phyloP scores from a whole-genome alignment of 192 early-diverging fungal genomes.

The Backusella westeae region DNA sequence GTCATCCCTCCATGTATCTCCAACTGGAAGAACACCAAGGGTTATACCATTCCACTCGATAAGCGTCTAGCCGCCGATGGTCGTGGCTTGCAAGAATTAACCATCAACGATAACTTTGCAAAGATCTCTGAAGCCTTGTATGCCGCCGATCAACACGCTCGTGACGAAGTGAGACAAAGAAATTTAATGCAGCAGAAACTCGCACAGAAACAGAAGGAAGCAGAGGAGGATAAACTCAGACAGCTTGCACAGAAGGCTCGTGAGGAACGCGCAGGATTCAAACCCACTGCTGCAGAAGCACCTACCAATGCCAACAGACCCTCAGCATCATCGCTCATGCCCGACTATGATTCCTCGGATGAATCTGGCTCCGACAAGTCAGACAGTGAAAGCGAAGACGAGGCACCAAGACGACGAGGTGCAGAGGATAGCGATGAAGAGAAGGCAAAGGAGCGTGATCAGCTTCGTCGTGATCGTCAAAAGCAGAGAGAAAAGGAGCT shows the following conservation, averaged over 20 bases:
- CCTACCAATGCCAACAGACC: slow-evolving; percentile 22
- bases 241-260: slow-evolving; percentile 90
- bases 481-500: slow-evolving; percentile 85
- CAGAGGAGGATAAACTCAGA: slow-evolving; percentile 88
- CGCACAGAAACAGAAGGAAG: slow-evolving; percentile 91
- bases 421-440: slow-evolving; percentile 58
- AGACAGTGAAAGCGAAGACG: slow-evolving; percentile 36
- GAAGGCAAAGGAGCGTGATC: slow-evolving; percentile 78
- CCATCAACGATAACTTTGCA: slow-evolving; percentile 96
- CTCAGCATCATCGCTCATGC: slow-evolving; percentile 34
- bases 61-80: slow-evolving; percentile 98
- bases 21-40: slow-evolving; percentile 99
- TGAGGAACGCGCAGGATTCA: slow-evolving; percentile 69
- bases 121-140: slow-evolving; percentile 92
- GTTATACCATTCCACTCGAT: slow-evolving; percentile 98
- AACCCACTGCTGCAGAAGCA: slow-evolving; percentile 26
- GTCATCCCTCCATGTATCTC: slow-evolving; percentile 97
- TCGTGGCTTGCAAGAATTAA: slow-evolving; percentile 85
- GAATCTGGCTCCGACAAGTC: slow-evolving; percentile 25
- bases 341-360: slow-evolving; percentile 34
- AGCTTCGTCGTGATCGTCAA: slow-evolving; percentile 77
- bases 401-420: slow-evolving; percentile 43
- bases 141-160: slow-evolving; percentile 90
- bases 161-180: slow-evolving; percentile 91
- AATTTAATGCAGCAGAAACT: slow-evolving; percentile 88